These are phyloP conservation scores for Pyracantha coccinea DNA, from an alignment of 331 rosid genomes.

Conservation along the genomic window DNA sequence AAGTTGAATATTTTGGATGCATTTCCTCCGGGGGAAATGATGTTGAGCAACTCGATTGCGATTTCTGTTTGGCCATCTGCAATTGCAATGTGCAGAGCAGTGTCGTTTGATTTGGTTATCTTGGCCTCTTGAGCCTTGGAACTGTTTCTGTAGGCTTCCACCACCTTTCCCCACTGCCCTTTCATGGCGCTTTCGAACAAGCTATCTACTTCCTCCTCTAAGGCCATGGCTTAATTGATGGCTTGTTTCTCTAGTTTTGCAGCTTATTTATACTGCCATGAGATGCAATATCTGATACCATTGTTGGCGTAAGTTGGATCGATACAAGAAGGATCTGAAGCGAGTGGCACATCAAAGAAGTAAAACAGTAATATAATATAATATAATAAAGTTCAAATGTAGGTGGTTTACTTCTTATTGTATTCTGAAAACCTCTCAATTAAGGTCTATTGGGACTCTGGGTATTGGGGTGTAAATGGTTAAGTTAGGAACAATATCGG, in stretches of 20 bases:
- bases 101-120: constrained; percentile 16
- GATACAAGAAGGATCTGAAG: too few relatives aligned
- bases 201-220: background rate
- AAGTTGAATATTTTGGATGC: constrained; percentile 6
- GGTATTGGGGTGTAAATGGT: too few relatives aligned
- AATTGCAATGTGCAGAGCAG: constrained; percentile 19
- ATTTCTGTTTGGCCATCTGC: constrained; percentile 9
- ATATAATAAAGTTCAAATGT: too few relatives aligned
- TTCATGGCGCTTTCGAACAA: constrained; percentile 16
- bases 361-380: too few relatives aligned
- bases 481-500: too few relatives aligned
- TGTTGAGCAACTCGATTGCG: constrained; percentile 6
- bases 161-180: constrained; percentile 14
- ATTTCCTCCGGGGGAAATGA: background rate
- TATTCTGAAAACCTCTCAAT: too few relatives aligned
- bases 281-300: background rate
- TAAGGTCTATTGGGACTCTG: too few relatives aligned
- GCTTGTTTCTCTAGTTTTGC: background rate
- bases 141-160: background rate
- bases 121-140: background rate
- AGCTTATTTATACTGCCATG: background rate
- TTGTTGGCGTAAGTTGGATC: too few relatives aligned
- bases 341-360: too few relatives aligned
- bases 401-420: too few relatives aligned
- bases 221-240: background rate